Evolutionary conservation across 2,329 filamentous ascomycete species (phyloP).

Genomic region (Dendrostoma leiphaemia): DNA sequence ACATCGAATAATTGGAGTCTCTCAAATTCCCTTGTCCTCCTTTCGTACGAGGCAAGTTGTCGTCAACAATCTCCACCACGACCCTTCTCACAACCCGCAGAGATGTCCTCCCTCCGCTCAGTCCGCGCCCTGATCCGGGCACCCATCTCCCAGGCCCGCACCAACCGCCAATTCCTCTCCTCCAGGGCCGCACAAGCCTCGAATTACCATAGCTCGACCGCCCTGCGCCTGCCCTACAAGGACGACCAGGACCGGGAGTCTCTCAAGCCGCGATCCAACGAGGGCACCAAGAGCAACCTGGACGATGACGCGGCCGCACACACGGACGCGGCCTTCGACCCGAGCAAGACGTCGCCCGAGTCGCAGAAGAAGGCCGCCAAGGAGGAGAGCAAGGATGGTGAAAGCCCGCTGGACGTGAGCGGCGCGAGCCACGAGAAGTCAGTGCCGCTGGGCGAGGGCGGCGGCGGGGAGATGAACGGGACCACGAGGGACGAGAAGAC

Average conservation of each 20-base stretch:
- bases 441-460: slow-evolving; percentile 35
- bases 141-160: slow-evolving; percentile 9
- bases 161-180: slow-evolving; percentile 3
- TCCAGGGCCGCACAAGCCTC: slow-evolving; percentile 18
- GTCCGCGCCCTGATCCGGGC: slow-evolving; percentile 16
- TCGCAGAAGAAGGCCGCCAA: slow-evolving; percentile 45
- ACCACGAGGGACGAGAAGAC: slow-evolving; percentile 31
- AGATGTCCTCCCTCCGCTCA: slow-evolving; percentile 11
- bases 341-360: slow-evolving; percentile 66
- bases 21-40: too few relatives aligned
- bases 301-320: slow-evolving; percentile 58
- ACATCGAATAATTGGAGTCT: too few relatives aligned
- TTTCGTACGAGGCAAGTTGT: not conserved
- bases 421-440: slow-evolving; percentile 45
- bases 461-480: slow-evolving; percentile 29
- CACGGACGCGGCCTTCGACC: slow-evolving; percentile 66
- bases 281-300: slow-evolving; percentile 67
- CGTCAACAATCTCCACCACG: not conserved
- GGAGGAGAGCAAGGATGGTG: slow-evolving; percentile 26
- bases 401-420: slow-evolving; percentile 39
- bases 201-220: slow-evolving; percentile 32
- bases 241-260: slow-evolving; percentile 56
- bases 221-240: slow-evolving; percentile 40
- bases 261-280: slow-evolving; percentile 63
- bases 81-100: not conserved